Evolutionary conservation across 257 asterid species (phyloP), one percentile per base, ranked within the genome.

Genomic region (Przewalskia tangutica): DNA sequence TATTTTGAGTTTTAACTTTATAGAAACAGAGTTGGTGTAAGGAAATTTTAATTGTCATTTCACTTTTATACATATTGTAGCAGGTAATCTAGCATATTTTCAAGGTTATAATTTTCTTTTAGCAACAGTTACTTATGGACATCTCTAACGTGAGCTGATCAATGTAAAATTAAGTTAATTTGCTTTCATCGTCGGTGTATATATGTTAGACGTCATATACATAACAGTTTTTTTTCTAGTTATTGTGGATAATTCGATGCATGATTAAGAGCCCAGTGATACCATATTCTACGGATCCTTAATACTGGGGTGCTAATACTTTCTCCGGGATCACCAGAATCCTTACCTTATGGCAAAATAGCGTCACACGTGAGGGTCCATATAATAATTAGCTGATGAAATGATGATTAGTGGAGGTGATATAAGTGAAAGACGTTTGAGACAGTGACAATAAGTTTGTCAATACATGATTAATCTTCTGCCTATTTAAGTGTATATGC

Each of bases 361-460:
- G 38, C 11, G 18, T 70, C 40, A 70, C 56, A 70, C n/a, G 40
- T 11, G 58, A 71, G 78, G 77, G 78, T 71, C 58, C 40, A n/a
- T 16, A 38, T 4, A 38, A 55, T 68, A 68, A n/a, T 68, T 42
- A 17, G 12, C 23, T 40, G 9, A 68, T 68, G 54, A 40, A 40
- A 68, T 40, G 34, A n/a, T 70, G 77, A 44, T 70, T 70, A 70
- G n/a, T 18, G n/a, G 16, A 10, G 56, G 44, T 18, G 8, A 46
- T 18, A 34, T 9, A 10, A 8, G 4, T 46, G 20, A 71, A 44
- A 71, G 58, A 46, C 42, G 7, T 46, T 20, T 20, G 40, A 46
- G 59, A 18, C 40, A 2, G 18, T 44, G 40, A 38, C 40, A 38
- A 70, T 70, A 70, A 5, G 32, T 1, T 60, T 60, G 38, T 20